These are phyloP conservation scores for Lactuca saligna DNA, from an alignment of 129 eudicot species.

Conservation along the genomic window DNA sequence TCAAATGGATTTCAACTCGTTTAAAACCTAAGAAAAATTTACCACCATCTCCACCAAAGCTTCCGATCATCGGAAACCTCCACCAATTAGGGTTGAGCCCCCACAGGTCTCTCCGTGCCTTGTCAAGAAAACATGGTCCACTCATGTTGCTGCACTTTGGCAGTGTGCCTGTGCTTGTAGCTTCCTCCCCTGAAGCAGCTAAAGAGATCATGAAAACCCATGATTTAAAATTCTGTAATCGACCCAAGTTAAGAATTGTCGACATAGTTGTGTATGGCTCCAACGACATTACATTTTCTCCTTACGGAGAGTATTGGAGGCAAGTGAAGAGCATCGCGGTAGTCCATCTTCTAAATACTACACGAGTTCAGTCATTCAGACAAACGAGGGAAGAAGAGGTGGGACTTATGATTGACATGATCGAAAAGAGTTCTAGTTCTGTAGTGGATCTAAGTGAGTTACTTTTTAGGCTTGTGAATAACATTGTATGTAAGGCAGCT, in stretches of 20 bases:
- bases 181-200: constrained; percentile 41
- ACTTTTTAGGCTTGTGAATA: constrained; percentile 20
- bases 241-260: constrained; percentile 35
- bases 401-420: constrained; percentile 22
- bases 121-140: constrained; percentile 44
- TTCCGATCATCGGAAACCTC: constrained; percentile 56
- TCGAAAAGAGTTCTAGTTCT: constrained; percentile 8
- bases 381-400: constrained; percentile 37
- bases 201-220: constrained; percentile 52
- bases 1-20: constrained; percentile 18
- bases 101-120: constrained; percentile 36
- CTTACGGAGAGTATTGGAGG: constrained; percentile 56
- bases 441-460: constrained; percentile 37
- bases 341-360: constrained; percentile 33
- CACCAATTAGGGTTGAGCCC: constrained; percentile 45
- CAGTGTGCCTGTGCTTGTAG: constrained; percentile 36
- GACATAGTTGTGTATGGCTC: constrained; percentile 24
- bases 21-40: not conserved
- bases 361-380: constrained; percentile 32
- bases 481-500: constrained; percentile 40
- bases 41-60: constrained; percentile 54
- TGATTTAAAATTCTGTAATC: constrained; percentile 28
- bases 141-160: constrained; percentile 49
- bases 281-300: constrained; percentile 35
- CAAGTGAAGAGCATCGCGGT: constrained; percentile 41